Base-by-base conservation (phyloP, 306 rosid species). In the Mucuna pruriens region DNA sequence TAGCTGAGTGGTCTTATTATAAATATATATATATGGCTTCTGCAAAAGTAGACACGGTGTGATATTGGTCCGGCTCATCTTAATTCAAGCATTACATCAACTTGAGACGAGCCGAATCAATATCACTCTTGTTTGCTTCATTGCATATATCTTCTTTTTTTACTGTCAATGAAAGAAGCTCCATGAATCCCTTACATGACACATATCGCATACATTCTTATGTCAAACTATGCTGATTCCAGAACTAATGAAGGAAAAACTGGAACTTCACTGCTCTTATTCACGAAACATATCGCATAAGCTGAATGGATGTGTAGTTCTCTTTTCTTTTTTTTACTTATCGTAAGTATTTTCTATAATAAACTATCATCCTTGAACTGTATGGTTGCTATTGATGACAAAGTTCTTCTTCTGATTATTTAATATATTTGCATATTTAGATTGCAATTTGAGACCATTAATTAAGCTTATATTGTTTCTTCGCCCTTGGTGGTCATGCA, bases 51-150 rank as follows among this genome's bases (percentile, higher is more conserved):
- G 71, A 85, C 94, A 90, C 7, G 94, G 87, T 13, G 94, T 92
- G 94, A 82, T 90, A 86, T 87, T 90, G 97, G 6, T 83, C 9
- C 62, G 90, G 94, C 77, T 90, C 94, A 73, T 87, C 87, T 42
- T 71, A 17, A 17, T 17, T 58, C 33, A 62, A 71, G 2, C 67
- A 20, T 22, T 2, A 1, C 6, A 20, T 36, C 62, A 68, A 40
- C 22, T 44, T 75, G 48, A 85, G 87, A 64, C 23, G 92, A 91
- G 97, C 94, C 97, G 92, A 88, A 88, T 63, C 94, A 90, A 91
- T 91, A 90, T 90, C 91, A 90, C 94, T 91, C 94, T 88, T 90
- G 94, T 88, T 80, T 86, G 75, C 91, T 86, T 85, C 64, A 44
- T 79, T 86, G 90, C 91, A 77, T 7, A 16, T 4, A 7, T 23